Evolutionary conservation across 73 alveolate species (phyloP), one percentile per base, ranked within the genome.

Genomic region (Paramecium biaurelia): DNA sequence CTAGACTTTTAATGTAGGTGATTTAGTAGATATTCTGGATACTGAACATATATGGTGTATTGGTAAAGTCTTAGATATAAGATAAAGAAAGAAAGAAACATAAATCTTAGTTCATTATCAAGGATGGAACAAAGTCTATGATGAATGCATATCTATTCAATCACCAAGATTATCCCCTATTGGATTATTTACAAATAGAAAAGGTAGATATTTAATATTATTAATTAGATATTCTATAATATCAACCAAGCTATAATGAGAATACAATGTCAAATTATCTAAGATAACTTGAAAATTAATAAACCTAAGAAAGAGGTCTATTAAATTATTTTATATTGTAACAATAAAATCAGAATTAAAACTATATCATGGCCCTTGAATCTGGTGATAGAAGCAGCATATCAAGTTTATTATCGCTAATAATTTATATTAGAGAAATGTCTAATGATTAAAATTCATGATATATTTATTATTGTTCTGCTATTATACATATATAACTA

Each of bases 31-130:
- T 45, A 72, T 79, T 43, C 12, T 79, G 28, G 90, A 79, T 79
- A 18, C 90, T 23, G 90, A 79, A 79, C 74, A 79, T 43, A 79
- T 79, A 10, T 79, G 90, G 90, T 79, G 90, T 79, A 76, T 79
- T n/a, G 90, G 76, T 18, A 45, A 21, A 9, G 26, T 79, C 6
- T 15, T 30, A 32, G 10, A 30, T 7, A 12, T 79, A 4, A 38
- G 14, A 79, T 18, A 79, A 47, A 20, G 21, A 34, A 43, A 38
- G 15, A 38, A 79, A 30, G 59, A 32, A 72, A 53, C 18, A 18
- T 18, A 53, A 18, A 32, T 79, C 10, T 47, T 79, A 42, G 26
- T 79, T 12, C 90, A 79, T 79, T 79, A 79, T 79, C 7, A 79
- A 43, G 90, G 90, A 18, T 79, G 49, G 74, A 41, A 79, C 23